Evolutionary conservation across 805 yeast genomes (phyloP).

Genomic region (Pichia paraexigua): DNA sequence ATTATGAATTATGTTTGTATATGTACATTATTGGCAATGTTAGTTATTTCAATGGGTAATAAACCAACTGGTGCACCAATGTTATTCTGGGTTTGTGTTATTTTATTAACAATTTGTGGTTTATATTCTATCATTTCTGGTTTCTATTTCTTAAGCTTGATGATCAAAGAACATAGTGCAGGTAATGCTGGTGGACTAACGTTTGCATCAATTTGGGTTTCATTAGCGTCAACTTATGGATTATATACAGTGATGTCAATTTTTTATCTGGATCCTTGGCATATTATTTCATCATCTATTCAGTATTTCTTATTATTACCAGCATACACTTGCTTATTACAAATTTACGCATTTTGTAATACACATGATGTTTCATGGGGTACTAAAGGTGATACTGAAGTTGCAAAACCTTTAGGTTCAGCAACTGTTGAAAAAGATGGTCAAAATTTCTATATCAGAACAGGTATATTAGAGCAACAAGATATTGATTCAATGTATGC

Average conservation of each 20-base stretch:
- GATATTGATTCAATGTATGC: constrained; percentile 80
- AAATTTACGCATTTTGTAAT: constrained; percentile 94
- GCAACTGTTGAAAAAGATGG: constrained; percentile 79
- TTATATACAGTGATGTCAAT: constrained; percentile 75
- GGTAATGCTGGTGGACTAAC: constrained; percentile 38
- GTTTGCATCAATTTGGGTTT: constrained; percentile 71
- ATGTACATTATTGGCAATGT: constrained; percentile 77
- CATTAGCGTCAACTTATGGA: constrained; percentile 87
- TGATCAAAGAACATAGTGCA: constrained; percentile 34
- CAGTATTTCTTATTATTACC: constrained; percentile 90
- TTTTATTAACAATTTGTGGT: constrained; percentile 70
- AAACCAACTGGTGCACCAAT: constrained; percentile 93
- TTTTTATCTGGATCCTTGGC: constrained; percentile 94
- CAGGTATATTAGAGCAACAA: constrained; percentile 63
- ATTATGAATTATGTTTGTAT: constrained; percentile 80
- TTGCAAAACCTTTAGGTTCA: constrained; percentile 61
- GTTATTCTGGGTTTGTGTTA: constrained; percentile 65
- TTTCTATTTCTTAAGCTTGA: constrained; percentile 60
- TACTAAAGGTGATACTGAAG: constrained; percentile 87
- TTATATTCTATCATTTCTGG: constrained; percentile 78
- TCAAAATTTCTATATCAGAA: constrained; percentile 65
- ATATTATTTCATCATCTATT: constrained; percentile 72
- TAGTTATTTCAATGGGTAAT: constrained; percentile 92
- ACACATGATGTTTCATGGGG: constrained; percentile 99
- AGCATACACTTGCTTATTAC: constrained; percentile 84